Percentiles rank a stretch among this genome's conserved stretches.
Evolutionary conservation across 2,329 filamentous ascomycete species (phyloP).

Genomic region (Aspergillus sergii): DNA sequence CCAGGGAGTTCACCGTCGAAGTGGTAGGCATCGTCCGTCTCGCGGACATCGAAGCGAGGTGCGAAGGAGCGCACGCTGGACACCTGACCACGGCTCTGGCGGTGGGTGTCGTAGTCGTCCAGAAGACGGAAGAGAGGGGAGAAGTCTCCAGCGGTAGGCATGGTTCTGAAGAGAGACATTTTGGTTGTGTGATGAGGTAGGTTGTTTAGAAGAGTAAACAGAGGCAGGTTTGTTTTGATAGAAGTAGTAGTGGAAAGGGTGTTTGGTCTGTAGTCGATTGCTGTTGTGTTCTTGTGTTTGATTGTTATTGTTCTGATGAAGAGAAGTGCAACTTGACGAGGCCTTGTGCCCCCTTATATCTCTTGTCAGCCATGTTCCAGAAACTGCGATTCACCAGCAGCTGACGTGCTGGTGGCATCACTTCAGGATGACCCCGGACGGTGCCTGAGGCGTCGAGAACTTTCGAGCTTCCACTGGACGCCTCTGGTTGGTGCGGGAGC

Average conservation of each 20-base stretch:
- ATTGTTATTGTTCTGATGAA: slow-evolving; percentile 7
- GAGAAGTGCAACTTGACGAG: slow-evolving; percentile 10
- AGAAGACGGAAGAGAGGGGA: slow-evolving; percentile 50
- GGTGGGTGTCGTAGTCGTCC: slow-evolving; percentile 46
- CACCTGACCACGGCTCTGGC: slow-evolving; percentile 26
- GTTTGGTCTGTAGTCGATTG: neutral
- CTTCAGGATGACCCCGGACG: neutral
- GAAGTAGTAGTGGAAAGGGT: neutral
- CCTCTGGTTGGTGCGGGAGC: slow-evolving; percentile 13
- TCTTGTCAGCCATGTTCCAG: slow-evolving; percentile 15
- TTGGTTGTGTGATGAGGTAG: slow-evolving; percentile 13
- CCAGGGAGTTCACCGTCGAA: slow-evolving; percentile 54
- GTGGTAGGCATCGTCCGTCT: slow-evolving; percentile 46
- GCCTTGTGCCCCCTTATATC: slow-evolving; percentile 23
- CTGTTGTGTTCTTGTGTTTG: slow-evolving; percentile 8
- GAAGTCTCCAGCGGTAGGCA: slow-evolving; percentile 40
- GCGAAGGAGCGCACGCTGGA: slow-evolving; percentile 36
- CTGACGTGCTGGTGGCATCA: neutral
- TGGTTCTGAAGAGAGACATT: slow-evolving; percentile 40
- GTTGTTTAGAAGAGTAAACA: neutral
- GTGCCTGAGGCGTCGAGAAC: slow-evolving; percentile 10
- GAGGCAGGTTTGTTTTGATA: neutral
- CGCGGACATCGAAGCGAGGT: slow-evolving; percentile 51
- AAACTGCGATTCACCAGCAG: slow-evolving; percentile 9
- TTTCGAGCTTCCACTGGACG: slow-evolving; percentile 10